phyloP scores from a whole-genome alignment of 2,329 filamentous ascomycete species.

The Sporothrix humicola region DNA sequence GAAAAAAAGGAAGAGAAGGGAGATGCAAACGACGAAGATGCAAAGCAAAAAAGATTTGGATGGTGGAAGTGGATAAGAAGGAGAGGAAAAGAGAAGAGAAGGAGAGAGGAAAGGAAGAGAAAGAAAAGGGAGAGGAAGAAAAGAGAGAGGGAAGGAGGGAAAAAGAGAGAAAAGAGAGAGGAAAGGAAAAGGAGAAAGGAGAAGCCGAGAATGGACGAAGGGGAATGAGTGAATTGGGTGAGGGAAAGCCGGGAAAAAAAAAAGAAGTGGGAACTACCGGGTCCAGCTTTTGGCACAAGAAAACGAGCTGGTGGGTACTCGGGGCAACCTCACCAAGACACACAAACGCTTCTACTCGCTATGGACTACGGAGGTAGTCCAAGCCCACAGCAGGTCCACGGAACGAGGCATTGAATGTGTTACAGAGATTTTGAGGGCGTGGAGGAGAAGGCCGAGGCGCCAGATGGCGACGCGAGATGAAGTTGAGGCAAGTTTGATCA shows the following conservation, averaged over 20 bases:
- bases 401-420: conserved; percentile 25
- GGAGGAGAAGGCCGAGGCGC: not conserved
- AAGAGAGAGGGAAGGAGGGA: conserved; percentile 24
- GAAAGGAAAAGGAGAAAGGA: conserved; percentile 37
- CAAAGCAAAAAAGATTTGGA: conserved; percentile 37
- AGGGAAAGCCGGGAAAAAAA: conserved; percentile 36
- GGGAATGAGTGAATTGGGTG: conserved; percentile 39
- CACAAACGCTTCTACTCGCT: not conserved
- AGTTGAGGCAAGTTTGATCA: not conserved
- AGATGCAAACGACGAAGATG: conserved; percentile 39
- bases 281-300: conserved; percentile 32
- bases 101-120: conserved; percentile 31
- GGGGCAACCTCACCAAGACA: conserved; percentile 29
- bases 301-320: conserved; percentile 30
- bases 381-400: not conserved
- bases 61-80: conserved; percentile 33
- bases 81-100: conserved; percentile 35
- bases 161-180: conserved; percentile 24
- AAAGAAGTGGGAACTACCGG: conserved; percentile 36
- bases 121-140: conserved; percentile 30
- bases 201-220: conserved; percentile 40
- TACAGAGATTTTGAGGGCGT: conserved; percentile 12
- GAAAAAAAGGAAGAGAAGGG: conserved; percentile 48
- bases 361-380: not conserved
- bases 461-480: not conserved